These are phyloP conservation scores for Arthroderma sp. DNA, from an alignment of 2,329 filamentous ascomycete species.

Conservation along the genomic window DNA sequence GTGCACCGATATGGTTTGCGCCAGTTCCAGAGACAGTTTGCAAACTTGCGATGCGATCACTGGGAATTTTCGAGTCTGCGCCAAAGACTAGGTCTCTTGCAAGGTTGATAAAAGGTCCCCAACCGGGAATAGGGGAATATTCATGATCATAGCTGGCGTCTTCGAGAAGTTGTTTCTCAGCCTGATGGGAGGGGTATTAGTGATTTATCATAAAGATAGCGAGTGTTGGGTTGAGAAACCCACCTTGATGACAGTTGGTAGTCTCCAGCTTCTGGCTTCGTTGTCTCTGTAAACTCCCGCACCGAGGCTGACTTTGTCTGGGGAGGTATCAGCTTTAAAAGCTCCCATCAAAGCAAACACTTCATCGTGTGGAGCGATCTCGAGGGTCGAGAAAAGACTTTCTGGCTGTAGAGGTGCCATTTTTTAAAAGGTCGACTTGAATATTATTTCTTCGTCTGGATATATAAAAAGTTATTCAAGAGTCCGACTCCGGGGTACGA, in stretches of 20 bases:
- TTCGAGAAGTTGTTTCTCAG: constrained; percentile 67
- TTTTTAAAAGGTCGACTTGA: too few species aligned
- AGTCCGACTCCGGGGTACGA: too few species aligned
- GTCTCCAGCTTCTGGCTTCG: constrained; percentile 24
- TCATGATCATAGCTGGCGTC: constrained; percentile 90
- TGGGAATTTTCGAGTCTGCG: constrained; percentile 19
- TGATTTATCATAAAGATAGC: background rate
- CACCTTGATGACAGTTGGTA: constrained; percentile 24
- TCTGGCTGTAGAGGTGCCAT: constrained; percentile 12
- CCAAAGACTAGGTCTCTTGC: constrained; percentile 74
- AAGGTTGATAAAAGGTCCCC: constrained; percentile 68
- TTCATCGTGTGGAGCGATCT: constrained; percentile 8
- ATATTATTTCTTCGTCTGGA: too few species aligned
- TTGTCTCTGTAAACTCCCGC: constrained; percentile 30
- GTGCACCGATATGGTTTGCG: constrained; percentile 77
- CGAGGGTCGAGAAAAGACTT: constrained; percentile 11
- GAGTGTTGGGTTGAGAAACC: background rate
- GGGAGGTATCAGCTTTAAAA: constrained; percentile 14
- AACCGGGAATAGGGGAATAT: constrained; percentile 87
- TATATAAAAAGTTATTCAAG: too few species aligned
- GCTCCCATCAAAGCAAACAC: constrained; percentile 16
- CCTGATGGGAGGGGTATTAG: constrained; percentile 37
- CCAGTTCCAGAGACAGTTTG: constrained; percentile 96
- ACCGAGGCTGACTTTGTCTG: constrained; percentile 28
- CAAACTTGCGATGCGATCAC: constrained; percentile 47